Evolutionary conservation across 495 filamentous ascomycete species (phyloP), one percentile per base, ranked within the genome.

Genomic region (Trichocladium antarcticum): DNA sequence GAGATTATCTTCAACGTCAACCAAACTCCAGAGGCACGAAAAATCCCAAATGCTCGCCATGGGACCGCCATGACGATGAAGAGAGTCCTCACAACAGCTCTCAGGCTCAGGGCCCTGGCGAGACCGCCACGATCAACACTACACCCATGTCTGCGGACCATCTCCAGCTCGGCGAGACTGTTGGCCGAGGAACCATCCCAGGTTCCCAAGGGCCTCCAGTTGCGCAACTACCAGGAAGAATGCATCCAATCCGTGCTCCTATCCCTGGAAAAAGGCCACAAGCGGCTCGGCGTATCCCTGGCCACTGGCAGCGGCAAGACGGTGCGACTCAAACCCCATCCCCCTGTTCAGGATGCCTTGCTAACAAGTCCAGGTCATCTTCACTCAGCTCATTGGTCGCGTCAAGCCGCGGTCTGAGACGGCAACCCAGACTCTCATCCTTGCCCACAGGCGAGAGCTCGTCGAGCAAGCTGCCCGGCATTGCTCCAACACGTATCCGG

Each of bases 221-320:
- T 92, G 31, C 82, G 86, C 43, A 64, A 81, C 48, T 89, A 90
- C 57, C 85, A 90, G 57, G 84, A 90, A 69, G 86, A 89, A 71
- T 88, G 88, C 62, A 94, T 99, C 47, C 80, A 89, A 57, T 77
- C 89, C 1, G 85, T 99, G 9, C 67, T 97, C 12, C 63, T 71
- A 2, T 75, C 88, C 45, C 57, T 97, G 2, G 63, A 78, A 6
- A 61, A 79, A 21, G 93, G 92, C 3, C 79, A 90, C 56, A 84
- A 82, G 52, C 78, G 92, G 9, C 66, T 97, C 7, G 93, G 88
- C 0, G 74, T 99, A 5, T 97, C 92, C 0, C 60, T 99, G 38
- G 92, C 92, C 9, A 97, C 92, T 5, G 92, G 92, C 1, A 76
- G 84, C 50, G 92, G 92, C 4, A 99, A 99, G 63, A 98, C 92